Evolutionary conservation across 2,329 filamentous ascomycete species (phyloP), one percentile per base, ranked within the genome.

Genomic region (Pezicula carpinea): DNA sequence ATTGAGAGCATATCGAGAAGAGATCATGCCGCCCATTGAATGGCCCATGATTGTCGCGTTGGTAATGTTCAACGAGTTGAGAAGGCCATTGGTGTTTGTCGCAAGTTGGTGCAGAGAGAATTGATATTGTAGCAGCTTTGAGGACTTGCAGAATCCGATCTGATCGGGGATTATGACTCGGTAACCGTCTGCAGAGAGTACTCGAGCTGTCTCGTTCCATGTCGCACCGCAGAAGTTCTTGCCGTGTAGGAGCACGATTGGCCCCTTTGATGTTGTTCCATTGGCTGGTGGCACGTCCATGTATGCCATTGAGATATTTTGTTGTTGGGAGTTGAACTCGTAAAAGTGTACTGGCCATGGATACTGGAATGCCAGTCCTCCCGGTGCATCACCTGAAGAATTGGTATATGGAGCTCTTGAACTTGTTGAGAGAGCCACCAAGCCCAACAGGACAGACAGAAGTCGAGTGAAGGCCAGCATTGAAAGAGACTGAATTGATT

Each of bases 81-180:
- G 65, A 5, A 80, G 63, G n/a, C 62, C 64, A 34, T 68, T 65
- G 11, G 74, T 78, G 64, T 79, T 79, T 53, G 65, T 64, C 2
- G 73, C 70, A 6, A 79, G 62, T 58, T 78, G 75, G 26, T 72
- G 67, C 6, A 79, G 64, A 21, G 68, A 74, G 63, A 75, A 78
- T 56, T 79, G 75, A 58, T 79, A 79, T 11, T 56, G 55, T 1
- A 57, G 55, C 0, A 74, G 72, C 60, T 79, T 79, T 21, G 70
- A 69, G 7, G 74, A 78, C 60, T 79, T 79, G 69, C 76, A 80
- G 63, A 77, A 80, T 49, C 76, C 76, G 39, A 80, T 63, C 52
- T 79, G 75, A 52, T 80, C 76, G 0, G 75, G 73, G 2, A 75
- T 63, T 43, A 79, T 69, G 43, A 79, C 72, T 33, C 76, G 72